Conservation (phyloP, 441 rosid genomes). For the Viola pubescens region DNA sequence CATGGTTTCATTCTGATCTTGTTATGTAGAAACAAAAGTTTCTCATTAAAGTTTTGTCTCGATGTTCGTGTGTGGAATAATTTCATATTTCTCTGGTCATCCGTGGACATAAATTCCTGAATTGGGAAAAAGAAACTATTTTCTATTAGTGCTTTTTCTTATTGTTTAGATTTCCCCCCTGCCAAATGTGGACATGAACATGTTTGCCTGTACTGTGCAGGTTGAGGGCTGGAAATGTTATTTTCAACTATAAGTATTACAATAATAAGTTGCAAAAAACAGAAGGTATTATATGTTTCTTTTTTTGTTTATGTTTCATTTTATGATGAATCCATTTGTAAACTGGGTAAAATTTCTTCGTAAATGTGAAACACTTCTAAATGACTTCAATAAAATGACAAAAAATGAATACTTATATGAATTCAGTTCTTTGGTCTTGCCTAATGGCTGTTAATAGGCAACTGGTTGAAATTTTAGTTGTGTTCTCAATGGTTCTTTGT, state of each 20-base stretch:
- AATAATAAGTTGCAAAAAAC: slow-evolving; percentile 83
- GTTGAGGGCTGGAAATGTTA: slow-evolving; percentile 91
- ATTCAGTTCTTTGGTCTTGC: too few species aligned
- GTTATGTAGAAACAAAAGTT: too few species aligned
- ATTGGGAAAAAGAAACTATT: slow-evolving; percentile 1
- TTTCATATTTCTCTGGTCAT: background rate
- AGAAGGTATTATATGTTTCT: slow-evolving; percentile 58
- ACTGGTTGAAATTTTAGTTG: background rate
- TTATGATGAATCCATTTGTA: background rate
- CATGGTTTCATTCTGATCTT: too few species aligned
- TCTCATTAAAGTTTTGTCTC: too few species aligned
- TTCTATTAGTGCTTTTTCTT: background rate
- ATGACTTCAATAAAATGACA: too few species aligned
- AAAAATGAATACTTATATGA: too few species aligned
- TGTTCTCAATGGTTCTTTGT: background rate
- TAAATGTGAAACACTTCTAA: too few species aligned
- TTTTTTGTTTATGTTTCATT: background rate
- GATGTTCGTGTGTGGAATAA: too few species aligned
- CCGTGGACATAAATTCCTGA: slow-evolving; percentile 4
- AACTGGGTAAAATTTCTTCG: background rate
- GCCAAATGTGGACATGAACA: background rate
- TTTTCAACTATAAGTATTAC: slow-evolving; percentile 87
- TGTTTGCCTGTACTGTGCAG: slow-evolving; percentile 36
- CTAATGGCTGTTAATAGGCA: too few species aligned
- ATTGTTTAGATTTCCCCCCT: too few species aligned